A percentile compares a stretch with the other conserved stretches of the same genome.
phyloP scores from a whole-genome alignment of 331 rosid genomes.

The Malus hybrid region DNA sequence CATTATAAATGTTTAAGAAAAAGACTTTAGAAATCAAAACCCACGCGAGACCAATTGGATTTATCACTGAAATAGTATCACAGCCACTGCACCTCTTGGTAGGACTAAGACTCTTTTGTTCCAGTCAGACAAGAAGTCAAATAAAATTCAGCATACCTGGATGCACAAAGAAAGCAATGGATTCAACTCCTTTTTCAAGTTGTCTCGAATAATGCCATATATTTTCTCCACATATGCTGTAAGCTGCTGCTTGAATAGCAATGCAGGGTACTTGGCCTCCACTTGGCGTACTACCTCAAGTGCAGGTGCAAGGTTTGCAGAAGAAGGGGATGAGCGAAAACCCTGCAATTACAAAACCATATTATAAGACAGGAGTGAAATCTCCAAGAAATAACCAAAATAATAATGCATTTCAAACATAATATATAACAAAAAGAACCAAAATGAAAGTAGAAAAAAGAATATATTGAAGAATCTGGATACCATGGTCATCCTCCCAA shows the following conservation, averaged over 20 bases:
- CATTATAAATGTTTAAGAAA: conserved; percentile 11
- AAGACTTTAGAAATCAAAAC: neutral
- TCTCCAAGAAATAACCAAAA: neutral
- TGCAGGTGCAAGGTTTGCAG: conserved; percentile 53
- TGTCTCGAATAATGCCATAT: conserved; percentile 92
- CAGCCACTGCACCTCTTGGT: conserved; percentile 2
- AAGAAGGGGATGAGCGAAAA: conserved; percentile 94
- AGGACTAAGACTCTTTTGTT: neutral
- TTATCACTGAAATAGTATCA: neutral
- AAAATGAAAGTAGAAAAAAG: neutral
- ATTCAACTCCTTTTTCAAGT: conserved; percentile 82
- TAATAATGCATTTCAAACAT: neutral
- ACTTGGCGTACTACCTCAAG: conserved; percentile 76
- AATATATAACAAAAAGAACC: neutral
- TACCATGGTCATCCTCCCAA: conserved; percentile 99
- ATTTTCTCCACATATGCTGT: conserved; percentile 98
- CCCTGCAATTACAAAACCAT: conserved; percentile 43
- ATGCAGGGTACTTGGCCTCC: conserved; percentile 97
- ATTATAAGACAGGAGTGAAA: neutral
- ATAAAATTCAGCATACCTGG: conserved; percentile 53
- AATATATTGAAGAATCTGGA: conserved; percentile 7
- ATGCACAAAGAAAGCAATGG: conserved; percentile 74
- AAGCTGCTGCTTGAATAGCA: conserved; percentile 98
- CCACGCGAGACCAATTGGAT: neutral
- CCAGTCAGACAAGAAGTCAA: conserved; percentile 6